These are phyloP conservation scores for Alternaria novae-zelandiae DNA, from an alignment of 2,329 filamentous ascomycete species.

Conservation along the genomic window DNA sequence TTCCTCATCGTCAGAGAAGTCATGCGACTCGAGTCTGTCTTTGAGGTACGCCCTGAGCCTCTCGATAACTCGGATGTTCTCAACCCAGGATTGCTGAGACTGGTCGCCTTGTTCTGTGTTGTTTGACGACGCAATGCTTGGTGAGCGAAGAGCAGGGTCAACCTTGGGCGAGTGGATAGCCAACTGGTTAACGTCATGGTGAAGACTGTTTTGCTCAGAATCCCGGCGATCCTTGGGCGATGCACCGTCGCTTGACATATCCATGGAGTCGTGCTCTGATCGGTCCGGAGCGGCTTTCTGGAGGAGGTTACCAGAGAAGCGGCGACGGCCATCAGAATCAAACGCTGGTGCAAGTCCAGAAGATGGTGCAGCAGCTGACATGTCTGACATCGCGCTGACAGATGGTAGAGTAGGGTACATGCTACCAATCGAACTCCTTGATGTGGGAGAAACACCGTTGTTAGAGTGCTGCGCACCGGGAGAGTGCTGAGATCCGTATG, in stretches of 20 bases:
- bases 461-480: slow-evolving; percentile 66
- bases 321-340: slow-evolving; percentile 65
- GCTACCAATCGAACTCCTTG: slow-evolving; percentile 61
- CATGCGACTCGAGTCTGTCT: slow-evolving; percentile 60
- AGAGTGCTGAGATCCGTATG: slow-evolving; percentile 79
- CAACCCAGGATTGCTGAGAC: slow-evolving; percentile 63
- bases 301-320: slow-evolving; percentile 67
- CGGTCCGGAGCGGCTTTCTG: slow-evolving; percentile 54
- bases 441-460: slow-evolving; percentile 68
- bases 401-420: slow-evolving; percentile 79
- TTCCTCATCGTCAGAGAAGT: slow-evolving; percentile 48
- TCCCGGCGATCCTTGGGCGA: slow-evolving; percentile 42
- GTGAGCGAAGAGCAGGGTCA: slow-evolving; percentile 49
- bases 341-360: slow-evolving; percentile 72
- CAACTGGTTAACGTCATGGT: slow-evolving; percentile 48
- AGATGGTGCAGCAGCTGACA: slow-evolving; percentile 67
- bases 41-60: slow-evolving; percentile 64
- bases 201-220: slow-evolving; percentile 45
- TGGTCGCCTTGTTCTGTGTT: slow-evolving; percentile 43
- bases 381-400: slow-evolving; percentile 69
- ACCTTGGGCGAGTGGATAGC: slow-evolving; percentile 50
- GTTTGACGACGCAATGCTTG: slow-evolving; percentile 46
- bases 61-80: slow-evolving; percentile 70
- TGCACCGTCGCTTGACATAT: slow-evolving; percentile 47
- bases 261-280: slow-evolving; percentile 45